Base-by-base conservation (phyloP, 2,329 filamentous ascomycete genomes). In the Trichoderma guizhouense region DNA sequence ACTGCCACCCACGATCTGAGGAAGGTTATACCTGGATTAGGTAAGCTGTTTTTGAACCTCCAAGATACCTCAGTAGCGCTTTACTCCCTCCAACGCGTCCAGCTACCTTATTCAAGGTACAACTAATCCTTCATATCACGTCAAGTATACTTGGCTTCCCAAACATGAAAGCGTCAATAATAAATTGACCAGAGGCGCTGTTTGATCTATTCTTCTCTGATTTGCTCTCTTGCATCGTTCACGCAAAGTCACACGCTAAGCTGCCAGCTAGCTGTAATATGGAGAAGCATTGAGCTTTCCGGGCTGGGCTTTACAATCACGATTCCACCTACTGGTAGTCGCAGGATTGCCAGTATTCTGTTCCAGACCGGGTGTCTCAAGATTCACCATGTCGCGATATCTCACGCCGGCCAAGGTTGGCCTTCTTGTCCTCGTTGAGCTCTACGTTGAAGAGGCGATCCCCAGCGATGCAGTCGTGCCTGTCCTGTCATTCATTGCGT, bases 331-430 rank as follows among this genome's bases (percentile, higher is more conserved):
- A 18, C 39, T 26, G 43, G 21, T 24, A 8, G 34, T 12, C 57
- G n/a, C 11, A 6, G 21, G 43, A 47, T 34, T 61, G 3, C 28
- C 28, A 7, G 5, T 28, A 28, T 24, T 28, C 9, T 2, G 9
- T 15, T 26, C 28, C 9, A 7, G 6, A 34, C 6, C 9, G 7
- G 30, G 57, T 6, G 43, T 43, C 28, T 7, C n/a, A 34, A 24
- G 30, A 30, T 14, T 21, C 30, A 62, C 73, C 67, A 97, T 95
- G 91, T 88, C 91, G 77, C 92, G 92, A 71, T 97, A 92, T 81
- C 87, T 98, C 60, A 97, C 93, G n/a, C 93, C 95, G 14, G 91
- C 93, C 76, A 97, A 96, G 79, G 88, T 98, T 75, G 91, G 92
- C 78, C 86, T 98, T 28, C 87, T 98, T 70, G 89, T 90, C 69